Conservation (phyloP, 352 stramenopile genomes). For the Phytophthora nicotianae region DNA sequence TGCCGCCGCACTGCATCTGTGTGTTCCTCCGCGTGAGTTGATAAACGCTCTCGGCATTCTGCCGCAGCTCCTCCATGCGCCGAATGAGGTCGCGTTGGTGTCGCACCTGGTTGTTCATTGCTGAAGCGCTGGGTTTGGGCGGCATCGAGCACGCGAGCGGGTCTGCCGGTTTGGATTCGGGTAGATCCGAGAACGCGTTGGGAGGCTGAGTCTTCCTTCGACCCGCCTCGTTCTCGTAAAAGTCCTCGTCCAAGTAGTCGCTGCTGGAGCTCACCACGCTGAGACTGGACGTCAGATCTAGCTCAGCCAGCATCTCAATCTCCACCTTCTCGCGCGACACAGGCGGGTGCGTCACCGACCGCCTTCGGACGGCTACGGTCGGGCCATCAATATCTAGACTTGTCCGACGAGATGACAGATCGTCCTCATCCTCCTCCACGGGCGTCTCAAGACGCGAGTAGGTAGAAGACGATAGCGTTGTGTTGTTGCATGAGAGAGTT, state of each 20-base stretch:
- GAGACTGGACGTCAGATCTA: constrained; percentile 19
- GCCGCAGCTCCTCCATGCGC: constrained; percentile 39
- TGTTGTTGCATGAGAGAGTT: constrained; percentile 23
- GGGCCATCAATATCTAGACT: constrained; percentile 10
- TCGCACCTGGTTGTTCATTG: constrained; percentile 16
- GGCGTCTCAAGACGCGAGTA: constrained; percentile 19
- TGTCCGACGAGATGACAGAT: constrained; percentile 10
- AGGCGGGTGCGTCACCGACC: constrained; percentile 26
- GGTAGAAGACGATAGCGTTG: constrained; percentile 18
- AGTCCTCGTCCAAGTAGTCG: constrained; percentile 27
- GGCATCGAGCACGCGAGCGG: constrained; percentile 28
- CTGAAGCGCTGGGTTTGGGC: constrained; percentile 12
- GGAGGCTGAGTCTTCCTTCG: constrained; percentile 32
- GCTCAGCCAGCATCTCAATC: constrained; percentile 15
- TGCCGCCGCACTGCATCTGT: constrained; percentile 24
- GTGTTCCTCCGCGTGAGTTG: constrained; percentile 34
- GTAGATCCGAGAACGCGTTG: constrained; percentile 16
- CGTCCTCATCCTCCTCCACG: constrained; percentile 22
- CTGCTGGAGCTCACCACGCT: constrained; percentile 24
- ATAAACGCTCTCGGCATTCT: constrained; percentile 41
- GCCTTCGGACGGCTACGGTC: constrained; percentile 12
- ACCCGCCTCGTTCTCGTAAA: constrained; percentile 21
- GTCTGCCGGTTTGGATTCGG: constrained; percentile 13
- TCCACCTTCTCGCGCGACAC: constrained; percentile 4
- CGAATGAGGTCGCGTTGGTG: constrained; percentile 27